Evolutionary conservation across 306 rosid genomes (phyloP).

Genomic region (Cicer arietinum): DNA sequence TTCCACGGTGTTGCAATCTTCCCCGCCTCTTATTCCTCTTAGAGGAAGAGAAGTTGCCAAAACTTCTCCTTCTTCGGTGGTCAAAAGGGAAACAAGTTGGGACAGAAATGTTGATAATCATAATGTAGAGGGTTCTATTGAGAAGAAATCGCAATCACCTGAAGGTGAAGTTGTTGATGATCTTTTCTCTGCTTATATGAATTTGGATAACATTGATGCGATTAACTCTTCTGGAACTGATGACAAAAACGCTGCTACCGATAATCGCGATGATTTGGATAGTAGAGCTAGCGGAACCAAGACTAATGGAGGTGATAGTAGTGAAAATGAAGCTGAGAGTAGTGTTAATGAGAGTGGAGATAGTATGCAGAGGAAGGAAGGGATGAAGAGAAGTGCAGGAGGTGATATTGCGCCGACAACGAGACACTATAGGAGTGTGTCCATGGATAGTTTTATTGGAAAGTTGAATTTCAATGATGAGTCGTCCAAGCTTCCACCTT

Average conservation of each 20-base stretch:
- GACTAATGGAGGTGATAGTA: slow-evolving; percentile 86
- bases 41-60: slow-evolving; percentile 54
- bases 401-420: slow-evolving; percentile 74
- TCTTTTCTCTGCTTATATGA: slow-evolving; percentile 90
- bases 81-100: slow-evolving; percentile 67
- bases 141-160: slow-evolving; percentile 81
- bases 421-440: slow-evolving; percentile 81
- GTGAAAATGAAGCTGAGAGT: slow-evolving; percentile 93
- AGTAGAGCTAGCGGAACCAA: slow-evolving; percentile 92
- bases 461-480: slow-evolving; percentile 82
- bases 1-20: slow-evolving; percentile 68
- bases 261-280: slow-evolving; percentile 93
- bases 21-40: slow-evolving; percentile 66
- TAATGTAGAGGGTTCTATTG: slow-evolving; percentile 72
- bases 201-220: slow-evolving; percentile 78
- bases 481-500: slow-evolving; percentile 69
- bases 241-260: slow-evolving; percentile 69
- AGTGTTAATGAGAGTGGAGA: slow-evolving; percentile 76
- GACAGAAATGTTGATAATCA: slow-evolving; percentile 55
- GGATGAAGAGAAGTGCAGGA: slow-evolving; percentile 73
- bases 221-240: slow-evolving; percentile 75
- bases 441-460: slow-evolving; percentile 94
- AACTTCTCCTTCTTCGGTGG: slow-evolving; percentile 54
- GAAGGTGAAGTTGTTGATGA: slow-evolving; percentile 94
- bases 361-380: slow-evolving; percentile 66